Percentiles rank a stretch among this genome's conserved stretches.
phyloP scores from a whole-genome alignment of 371 early-diverging fungal genomes.

The Mucor circinelloides region DNA sequence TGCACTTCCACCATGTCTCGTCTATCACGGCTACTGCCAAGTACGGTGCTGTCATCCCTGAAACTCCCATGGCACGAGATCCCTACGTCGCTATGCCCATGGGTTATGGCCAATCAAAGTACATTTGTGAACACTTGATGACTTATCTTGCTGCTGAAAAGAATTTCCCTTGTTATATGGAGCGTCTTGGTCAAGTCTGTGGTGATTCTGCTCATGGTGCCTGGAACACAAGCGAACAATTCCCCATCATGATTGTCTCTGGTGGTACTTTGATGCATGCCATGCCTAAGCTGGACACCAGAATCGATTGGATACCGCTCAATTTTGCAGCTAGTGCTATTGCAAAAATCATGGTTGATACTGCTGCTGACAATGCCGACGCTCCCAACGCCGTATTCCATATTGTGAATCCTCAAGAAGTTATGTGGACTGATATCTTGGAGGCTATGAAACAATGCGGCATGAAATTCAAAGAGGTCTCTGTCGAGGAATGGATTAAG shows the following conservation, averaged over 20 bases:
- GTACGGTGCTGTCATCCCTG: conserved; percentile 17
- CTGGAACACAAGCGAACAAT: conserved; percentile 49
- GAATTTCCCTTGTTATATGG: conserved; percentile 37
- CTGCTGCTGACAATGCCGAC: conserved; percentile 6
- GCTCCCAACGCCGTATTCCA: conserved; percentile 17
- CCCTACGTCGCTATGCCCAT: conserved; percentile 35
- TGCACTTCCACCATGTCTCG: conserved; percentile 41
- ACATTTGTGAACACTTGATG: conserved; percentile 37
- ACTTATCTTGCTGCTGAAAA: conserved; percentile 31
- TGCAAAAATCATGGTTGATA: conserved; percentile 30
- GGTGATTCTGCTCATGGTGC: conserved; percentile 29
- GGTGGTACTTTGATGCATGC: conserved; percentile 30
- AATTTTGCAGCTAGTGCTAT: conserved; percentile 38
- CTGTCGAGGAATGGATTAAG: conserved; percentile 28
- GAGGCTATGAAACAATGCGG: conserved; percentile 22
- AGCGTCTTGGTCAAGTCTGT: conserved; percentile 48
- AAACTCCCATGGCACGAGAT: conserved; percentile 27
- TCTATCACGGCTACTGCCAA: conserved; percentile 31
- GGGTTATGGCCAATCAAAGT: conserved; percentile 51
- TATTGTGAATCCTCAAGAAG: conserved; percentile 30
- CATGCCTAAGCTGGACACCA: conserved; percentile 24
- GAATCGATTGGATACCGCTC: conserved; percentile 43
- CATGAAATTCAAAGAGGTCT: conserved; percentile 26
- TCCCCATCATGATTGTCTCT: conserved; percentile 38
- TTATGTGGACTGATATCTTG: conserved; percentile 25